Evolutionary conservation across 2,329 filamentous ascomycete species (phyloP).

Genomic region (Ramichloridium luteum): DNA sequence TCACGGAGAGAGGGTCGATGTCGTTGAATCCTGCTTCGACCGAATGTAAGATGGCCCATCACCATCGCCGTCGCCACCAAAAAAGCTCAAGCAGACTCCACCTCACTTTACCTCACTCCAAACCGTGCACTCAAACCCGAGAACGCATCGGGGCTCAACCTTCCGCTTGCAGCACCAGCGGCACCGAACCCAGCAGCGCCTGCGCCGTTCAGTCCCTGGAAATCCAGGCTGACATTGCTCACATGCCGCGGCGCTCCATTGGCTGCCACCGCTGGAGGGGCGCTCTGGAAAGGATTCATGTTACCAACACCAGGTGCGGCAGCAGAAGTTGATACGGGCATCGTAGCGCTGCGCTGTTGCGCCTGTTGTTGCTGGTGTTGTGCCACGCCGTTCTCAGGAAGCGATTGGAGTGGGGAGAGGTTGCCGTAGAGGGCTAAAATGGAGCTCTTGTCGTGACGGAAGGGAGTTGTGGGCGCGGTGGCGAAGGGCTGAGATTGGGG

Average conservation of each 20-base stretch:
- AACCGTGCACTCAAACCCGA: conserved; percentile 54
- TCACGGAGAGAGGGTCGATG: too few relatives aligned
- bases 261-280: conserved; percentile 18
- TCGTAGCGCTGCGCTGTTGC: conserved; percentile 17
- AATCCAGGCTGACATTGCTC: conserved; percentile 59
- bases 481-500: not conserved
- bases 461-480: not conserved
- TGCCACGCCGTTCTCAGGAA: conserved; percentile 18
- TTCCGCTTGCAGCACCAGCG: conserved; percentile 42
- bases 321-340: conserved; percentile 24
- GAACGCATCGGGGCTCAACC: conserved; percentile 71
- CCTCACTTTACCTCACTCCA: not conserved
- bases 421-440: conserved; percentile 60
- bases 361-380: not conserved
- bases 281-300: conserved; percentile 25
- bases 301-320: conserved; percentile 12
- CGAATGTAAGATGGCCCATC: too few relatives aligned
- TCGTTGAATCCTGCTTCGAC: too few relatives aligned
- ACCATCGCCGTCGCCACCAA: too few relatives aligned
- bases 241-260: conserved; percentile 29
- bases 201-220: conserved; percentile 48
- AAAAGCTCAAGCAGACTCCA: not conserved
- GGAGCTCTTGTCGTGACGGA: conserved; percentile 53
- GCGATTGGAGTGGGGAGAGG: conserved; percentile 9
- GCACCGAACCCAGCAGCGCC: too few relatives aligned